Evolutionary conservation across 1,284 basidiomycete species (phyloP).

Genomic region (Rhodotorula mucilaginosa): DNA sequence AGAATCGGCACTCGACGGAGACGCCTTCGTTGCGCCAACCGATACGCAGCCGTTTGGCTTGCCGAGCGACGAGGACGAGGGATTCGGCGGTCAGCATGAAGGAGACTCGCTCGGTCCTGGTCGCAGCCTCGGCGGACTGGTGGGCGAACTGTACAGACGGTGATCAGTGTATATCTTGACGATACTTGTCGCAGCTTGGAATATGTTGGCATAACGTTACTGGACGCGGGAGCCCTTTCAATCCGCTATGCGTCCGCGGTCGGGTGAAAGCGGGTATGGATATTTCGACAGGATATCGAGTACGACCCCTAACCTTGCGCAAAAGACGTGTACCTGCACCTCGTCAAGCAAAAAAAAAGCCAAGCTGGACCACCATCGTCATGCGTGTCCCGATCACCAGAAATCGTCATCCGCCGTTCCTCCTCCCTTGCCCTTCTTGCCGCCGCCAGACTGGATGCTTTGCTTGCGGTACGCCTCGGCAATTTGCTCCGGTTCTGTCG

Average conservation of each 20-base stretch:
- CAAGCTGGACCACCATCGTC: too few relatives aligned
- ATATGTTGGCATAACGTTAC: too few relatives aligned
- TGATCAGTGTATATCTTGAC: background rate
- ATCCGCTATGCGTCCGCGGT: background rate
- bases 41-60: conserved; percentile 46
- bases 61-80: conserved; percentile 54
- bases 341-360: too few relatives aligned
- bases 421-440: conserved; percentile 54
- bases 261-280: too few relatives aligned
- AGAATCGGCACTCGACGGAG: conserved; percentile 64
- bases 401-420: conserved; percentile 68
- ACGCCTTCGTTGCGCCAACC: conserved; percentile 67
- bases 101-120: background rate
- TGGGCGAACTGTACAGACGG: conserved; percentile 19
- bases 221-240: background rate
- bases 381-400: conserved; percentile 61
- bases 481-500: conserved; percentile 90
- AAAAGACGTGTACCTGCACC: too few relatives aligned
- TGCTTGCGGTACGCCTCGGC: conserved; percentile 94
- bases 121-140: background rate
- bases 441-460: conserved; percentile 65
- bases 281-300: too few relatives aligned
- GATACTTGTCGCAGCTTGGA: background rate
- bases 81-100: conserved; percentile 58
- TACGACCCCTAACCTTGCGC: too few relatives aligned